These are phyloP conservation scores for Colletotrichum costaricense DNA, from an alignment of 2,329 filamentous ascomycete species.

Conservation along the genomic window DNA sequence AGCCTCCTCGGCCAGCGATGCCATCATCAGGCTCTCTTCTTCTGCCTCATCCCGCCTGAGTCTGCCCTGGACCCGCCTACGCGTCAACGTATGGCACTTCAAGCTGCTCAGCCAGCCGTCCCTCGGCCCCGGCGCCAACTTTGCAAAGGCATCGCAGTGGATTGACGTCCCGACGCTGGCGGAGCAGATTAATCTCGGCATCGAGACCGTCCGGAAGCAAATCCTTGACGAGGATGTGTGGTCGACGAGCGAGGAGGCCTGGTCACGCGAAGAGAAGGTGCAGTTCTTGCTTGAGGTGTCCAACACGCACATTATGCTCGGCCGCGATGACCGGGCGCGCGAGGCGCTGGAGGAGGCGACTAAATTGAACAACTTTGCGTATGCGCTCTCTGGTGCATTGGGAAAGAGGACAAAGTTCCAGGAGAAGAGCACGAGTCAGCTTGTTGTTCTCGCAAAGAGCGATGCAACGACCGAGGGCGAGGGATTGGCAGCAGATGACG, in stretches of 20 bases:
- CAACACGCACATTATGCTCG: slow-evolving; percentile 85
- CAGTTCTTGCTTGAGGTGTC: slow-evolving; percentile 85
- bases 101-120: slow-evolving; percentile 69
- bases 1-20: slow-evolving; percentile 37
- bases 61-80: slow-evolving; percentile 72
- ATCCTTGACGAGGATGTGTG: slow-evolving; percentile 51
- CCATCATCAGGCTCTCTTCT: slow-evolving; percentile 41
- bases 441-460: slow-evolving; percentile 91
- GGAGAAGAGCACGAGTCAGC: slow-evolving; percentile 83
- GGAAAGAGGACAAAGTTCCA: slow-evolving; percentile 89
- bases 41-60: slow-evolving; percentile 53
- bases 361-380: slow-evolving; percentile 76
- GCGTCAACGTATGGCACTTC: slow-evolving; percentile 78
- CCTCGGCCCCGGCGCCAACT: slow-evolving; percentile 64
- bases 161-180: slow-evolving; percentile 69
- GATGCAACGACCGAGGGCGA: slow-evolving; percentile 32
- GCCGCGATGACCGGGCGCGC: slow-evolving; percentile 80
- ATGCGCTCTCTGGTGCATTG: slow-evolving; percentile 85
- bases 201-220: slow-evolving; percentile 54
- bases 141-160: slow-evolving; percentile 68
- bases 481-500: slow-evolving; percentile 34
- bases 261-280: slow-evolving; percentile 64
- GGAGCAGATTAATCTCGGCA: slow-evolving; percentile 55
- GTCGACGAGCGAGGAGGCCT: slow-evolving; percentile 47
- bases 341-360: slow-evolving; percentile 77